These are phyloP conservation scores for Mortierella alpina DNA, from an alignment of 192 early-diverging fungal genomes.

Conservation along the genomic window DNA sequence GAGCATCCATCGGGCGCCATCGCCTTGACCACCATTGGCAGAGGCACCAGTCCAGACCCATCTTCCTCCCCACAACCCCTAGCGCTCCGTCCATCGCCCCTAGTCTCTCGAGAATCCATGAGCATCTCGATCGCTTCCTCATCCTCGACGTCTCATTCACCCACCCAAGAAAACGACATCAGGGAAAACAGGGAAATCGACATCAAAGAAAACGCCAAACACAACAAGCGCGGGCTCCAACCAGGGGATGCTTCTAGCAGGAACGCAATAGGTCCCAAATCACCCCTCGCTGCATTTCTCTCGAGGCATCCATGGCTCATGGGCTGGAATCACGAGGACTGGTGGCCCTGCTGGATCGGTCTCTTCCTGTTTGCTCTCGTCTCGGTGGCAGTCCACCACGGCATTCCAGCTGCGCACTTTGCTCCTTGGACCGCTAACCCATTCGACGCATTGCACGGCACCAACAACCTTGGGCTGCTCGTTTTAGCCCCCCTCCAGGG, in stretches of 20 bases:
- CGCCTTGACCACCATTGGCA: too few relatives aligned
- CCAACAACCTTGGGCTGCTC: conserved; percentile 51
- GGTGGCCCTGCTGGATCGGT: conserved; percentile 70
- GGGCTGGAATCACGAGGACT: conserved; percentile 68
- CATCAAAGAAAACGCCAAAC: too few relatives aligned
- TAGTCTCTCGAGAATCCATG: background rate
- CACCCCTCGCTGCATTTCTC: background rate
- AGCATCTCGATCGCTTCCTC: conserved; percentile 7
- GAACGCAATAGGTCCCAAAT: too few relatives aligned
- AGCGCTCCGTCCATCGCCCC: too few relatives aligned
- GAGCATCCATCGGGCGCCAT: too few relatives aligned
- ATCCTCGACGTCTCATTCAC: background rate
- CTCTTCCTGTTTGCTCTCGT: conserved; percentile 61
- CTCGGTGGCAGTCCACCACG: conserved; percentile 50
- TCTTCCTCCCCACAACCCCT: too few relatives aligned
- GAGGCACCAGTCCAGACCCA: too few relatives aligned
- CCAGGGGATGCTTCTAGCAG: too few relatives aligned
- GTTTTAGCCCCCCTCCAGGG: conserved; percentile 62
- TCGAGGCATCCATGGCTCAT: conserved; percentile 49
- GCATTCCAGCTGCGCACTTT: conserved; percentile 58
- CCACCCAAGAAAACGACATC: background rate
- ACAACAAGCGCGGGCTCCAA: too few relatives aligned
- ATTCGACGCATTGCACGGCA: conserved; percentile 53
- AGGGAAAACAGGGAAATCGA: background rate
- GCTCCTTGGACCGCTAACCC: conserved; percentile 56